Base-by-base conservation (phyloP, 352 stramenopile species). In the Globisporangium radiosum region DNA sequence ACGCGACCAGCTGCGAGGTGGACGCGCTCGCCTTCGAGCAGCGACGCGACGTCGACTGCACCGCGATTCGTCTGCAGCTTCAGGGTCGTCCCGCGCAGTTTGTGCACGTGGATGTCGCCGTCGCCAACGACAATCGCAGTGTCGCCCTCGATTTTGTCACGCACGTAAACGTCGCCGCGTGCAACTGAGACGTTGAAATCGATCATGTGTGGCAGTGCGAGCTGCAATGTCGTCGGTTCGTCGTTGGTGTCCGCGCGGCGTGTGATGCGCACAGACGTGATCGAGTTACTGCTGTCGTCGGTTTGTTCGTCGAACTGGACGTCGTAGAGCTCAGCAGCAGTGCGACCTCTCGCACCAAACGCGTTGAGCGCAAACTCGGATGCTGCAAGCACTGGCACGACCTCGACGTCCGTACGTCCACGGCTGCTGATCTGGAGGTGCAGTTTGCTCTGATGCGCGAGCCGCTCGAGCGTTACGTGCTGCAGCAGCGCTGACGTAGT, bases 61-160 rank as follows among this genome's bases (percentile, higher is more conserved):
- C 84, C 84, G 14, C 68, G 66, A 61, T 89, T 90, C 13, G 81
- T 86, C 68, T 85, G 87, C 8, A 93, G 57, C 15, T 61, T 75
- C 37, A 93, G 68, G 7, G 65, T 63, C 42, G 68, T 66, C 17
- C 84, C 84, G 11, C 84, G 79, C 37, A 88, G 57, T 62, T 93
- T 93, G 69, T 87, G 61, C 13, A 80, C 68, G 9, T 25, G 9
- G 17, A 93, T 77, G 48, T 89, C 66, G 13, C 84, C 84, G n/a
- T 71, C 64, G 19, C 76, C 72, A 1, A 90, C 42, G 5, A 74
- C 60, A n/a, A 93, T 63, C 54, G 77, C 81, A 7, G 89, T 76
- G 57, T 93, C 68, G 36, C 81, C 84, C 62, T 93, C 84, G 3
- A 93, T 61, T 57, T 91, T 91, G 59, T 89, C 76, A 7, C 62